Base-by-base conservation (phyloP, 2,329 filamentous ascomycete species). In the Scopulariopsis brevicaulis region DNA sequence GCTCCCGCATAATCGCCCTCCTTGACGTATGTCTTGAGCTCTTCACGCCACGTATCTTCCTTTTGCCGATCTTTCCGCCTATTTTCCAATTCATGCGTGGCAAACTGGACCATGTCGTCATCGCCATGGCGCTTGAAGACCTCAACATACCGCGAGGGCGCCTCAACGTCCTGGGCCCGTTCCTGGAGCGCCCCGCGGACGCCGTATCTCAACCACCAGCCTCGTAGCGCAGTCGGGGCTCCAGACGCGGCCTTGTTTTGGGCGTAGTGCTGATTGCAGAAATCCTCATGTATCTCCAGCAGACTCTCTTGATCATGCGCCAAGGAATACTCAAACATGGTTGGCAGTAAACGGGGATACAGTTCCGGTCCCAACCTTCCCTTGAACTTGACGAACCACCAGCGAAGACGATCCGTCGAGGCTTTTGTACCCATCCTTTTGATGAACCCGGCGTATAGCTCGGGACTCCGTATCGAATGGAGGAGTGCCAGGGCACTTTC, bases 11-110 rank as follows among this genome's bases (percentile, higher is more conserved):
- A 79, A 66, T 94, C 83, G 54, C 82, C 77, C 1, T 80, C 79
- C 63, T 83, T 83, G 20, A 79, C 77, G 69, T 91, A 81, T 2
- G 87, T 85, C 64, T 86, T 83, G 53, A 97, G 75, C 32, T 96
- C 70, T 24, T 85, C 84, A 66, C 96, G 96, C 86, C 87, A 96
- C 61, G 80, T 83, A 40, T 76, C 68, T 1, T 78, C 68, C 62
- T 83, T 81, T 7, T 85, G 86, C 50, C 73, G 24, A 10, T 18
- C 63, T 18, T 52, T 37, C 5, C 52, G 53, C 40, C 56, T 51
- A 10, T 40, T 46, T 7, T 25, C 22, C 7, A 62, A 51, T 24
- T 62, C 60, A 15, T 55, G 50, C 24, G 58, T 55, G n/a, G 59
- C 55, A n/a, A 51, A 50, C 3, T 56, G 58, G 15, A 51, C 59